Conservation (phyloP, 257 asterid genomes). For the Rubia yunnanensis region DNA sequence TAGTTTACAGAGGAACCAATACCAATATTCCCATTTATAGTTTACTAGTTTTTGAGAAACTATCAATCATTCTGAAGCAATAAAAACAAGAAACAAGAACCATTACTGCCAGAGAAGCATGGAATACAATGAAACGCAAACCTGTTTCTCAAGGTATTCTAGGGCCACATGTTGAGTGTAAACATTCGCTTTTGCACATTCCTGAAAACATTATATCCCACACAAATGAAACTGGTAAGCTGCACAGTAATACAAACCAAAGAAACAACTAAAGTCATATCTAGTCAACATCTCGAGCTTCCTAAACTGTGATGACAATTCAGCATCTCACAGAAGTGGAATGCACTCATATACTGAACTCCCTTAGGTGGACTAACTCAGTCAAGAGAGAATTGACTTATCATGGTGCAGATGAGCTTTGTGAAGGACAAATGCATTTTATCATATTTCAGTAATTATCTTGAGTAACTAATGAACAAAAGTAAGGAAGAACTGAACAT, state of each 20-base stretch:
- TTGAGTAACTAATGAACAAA: not conserved
- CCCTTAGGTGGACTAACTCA: not conserved
- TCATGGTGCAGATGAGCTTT: not conserved
- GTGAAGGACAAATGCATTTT: not conserved
- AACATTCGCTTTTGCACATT: constrained; percentile 54
- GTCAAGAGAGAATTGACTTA: not conserved
- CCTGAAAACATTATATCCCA: constrained; percentile 37
- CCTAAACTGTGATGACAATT: not conserved
- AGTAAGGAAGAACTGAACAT: not conserved
- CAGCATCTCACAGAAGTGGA: not conserved
- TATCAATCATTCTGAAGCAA: not conserved
- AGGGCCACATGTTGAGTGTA: constrained; percentile 69
- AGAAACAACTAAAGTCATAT: not conserved
- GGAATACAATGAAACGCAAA: constrained; percentile 11
- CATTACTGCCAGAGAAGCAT: not conserved
- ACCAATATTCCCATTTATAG: not conserved
- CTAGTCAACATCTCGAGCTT: not conserved
- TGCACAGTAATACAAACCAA: not conserved
- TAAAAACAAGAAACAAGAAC: not conserved
- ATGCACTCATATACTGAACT: not conserved
- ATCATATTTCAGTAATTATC: not conserved
- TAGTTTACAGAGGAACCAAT: not conserved
- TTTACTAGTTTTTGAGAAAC: not conserved
- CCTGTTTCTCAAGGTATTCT: constrained; percentile 77
- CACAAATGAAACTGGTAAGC: not conserved